phyloP scores from a whole-genome alignment of 805 yeast species.

The Isabelozyma gotoi region DNA sequence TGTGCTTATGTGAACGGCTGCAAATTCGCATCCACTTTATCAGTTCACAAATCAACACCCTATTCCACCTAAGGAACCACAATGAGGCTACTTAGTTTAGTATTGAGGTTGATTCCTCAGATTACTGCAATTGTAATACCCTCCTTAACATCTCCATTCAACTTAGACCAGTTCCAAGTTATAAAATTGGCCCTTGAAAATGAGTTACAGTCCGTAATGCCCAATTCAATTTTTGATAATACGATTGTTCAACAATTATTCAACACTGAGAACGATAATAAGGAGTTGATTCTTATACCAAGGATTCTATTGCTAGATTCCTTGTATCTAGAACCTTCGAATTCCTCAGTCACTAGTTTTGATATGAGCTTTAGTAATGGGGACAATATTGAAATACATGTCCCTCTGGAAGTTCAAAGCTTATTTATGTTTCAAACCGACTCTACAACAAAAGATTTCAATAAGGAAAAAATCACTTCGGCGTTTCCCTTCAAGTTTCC shows the following conservation, averaged over 20 bases:
- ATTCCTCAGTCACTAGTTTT: background rate
- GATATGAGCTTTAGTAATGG: background rate
- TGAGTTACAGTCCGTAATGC: slow-evolving; percentile 10
- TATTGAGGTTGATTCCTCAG: too few species aligned
- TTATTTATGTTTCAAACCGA: background rate
- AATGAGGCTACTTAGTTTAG: too few species aligned
- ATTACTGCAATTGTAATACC: background rate
- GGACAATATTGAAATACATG: background rate
- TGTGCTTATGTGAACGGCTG: background rate
- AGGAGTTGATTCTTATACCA: slow-evolving; percentile 26
- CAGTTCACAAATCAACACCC: too few species aligned
- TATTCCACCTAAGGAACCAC: too few species aligned
- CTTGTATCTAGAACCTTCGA: too few species aligned
- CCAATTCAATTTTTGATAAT: slow-evolving; percentile 2
- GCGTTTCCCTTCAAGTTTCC: slow-evolving; percentile 41
- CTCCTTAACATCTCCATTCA: slow-evolving; percentile 1
- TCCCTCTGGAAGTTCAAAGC: background rate
- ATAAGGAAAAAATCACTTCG: background rate
- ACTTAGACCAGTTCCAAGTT: slow-evolving; percentile 7
- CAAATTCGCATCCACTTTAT: background rate
- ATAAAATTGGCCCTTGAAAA: slow-evolving; percentile 8
- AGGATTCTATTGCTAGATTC: slow-evolving; percentile 10
- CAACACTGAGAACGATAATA: slow-evolving; percentile 4
- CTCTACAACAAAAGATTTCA: background rate
- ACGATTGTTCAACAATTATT: too few species aligned